These are phyloP conservation scores for Mortierella sp. DNA, from an alignment of 371 early-diverging fungal species.

Conservation along the genomic window DNA sequence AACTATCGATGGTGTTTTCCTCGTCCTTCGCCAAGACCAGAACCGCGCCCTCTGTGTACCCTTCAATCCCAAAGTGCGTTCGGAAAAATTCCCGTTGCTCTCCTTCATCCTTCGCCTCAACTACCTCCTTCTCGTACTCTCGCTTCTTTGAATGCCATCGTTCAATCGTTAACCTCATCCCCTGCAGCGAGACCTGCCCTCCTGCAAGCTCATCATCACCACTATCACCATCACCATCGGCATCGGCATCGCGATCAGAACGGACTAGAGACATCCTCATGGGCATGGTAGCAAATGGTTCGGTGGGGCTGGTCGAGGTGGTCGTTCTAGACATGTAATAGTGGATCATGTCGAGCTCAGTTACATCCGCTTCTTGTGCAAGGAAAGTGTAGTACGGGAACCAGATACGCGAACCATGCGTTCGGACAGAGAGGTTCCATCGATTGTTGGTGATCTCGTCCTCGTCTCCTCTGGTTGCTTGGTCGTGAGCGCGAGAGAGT, in stretches of 20 bases:
- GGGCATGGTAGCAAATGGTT: conserved; percentile 11
- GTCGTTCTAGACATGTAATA: conserved; percentile 17
- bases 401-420: neutral
- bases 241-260: neutral
- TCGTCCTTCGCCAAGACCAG: conserved; percentile 8
- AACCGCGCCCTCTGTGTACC: neutral
- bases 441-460: neutral
- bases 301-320: neutral
- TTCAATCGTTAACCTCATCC: conserved; percentile 1
- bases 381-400: conserved; percentile 22
- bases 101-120: neutral
- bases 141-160: neutral
- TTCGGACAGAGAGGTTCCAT: conserved; percentile 4
- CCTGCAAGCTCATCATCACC: neutral
- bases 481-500: neutral
- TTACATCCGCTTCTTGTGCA: neutral
- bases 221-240: neutral
- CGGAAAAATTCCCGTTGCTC: conserved; percentile 1
- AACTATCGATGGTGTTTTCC: neutral
- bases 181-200: conserved; percentile 2
- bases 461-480: neutral
- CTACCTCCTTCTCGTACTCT: neutral
- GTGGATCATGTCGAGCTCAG: neutral
- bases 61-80: conserved; percentile 13
- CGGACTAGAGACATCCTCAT: too few relatives aligned